phyloP scores from a whole-genome alignment of 345 rosid genomes.

The Isatis tinctoria region DNA sequence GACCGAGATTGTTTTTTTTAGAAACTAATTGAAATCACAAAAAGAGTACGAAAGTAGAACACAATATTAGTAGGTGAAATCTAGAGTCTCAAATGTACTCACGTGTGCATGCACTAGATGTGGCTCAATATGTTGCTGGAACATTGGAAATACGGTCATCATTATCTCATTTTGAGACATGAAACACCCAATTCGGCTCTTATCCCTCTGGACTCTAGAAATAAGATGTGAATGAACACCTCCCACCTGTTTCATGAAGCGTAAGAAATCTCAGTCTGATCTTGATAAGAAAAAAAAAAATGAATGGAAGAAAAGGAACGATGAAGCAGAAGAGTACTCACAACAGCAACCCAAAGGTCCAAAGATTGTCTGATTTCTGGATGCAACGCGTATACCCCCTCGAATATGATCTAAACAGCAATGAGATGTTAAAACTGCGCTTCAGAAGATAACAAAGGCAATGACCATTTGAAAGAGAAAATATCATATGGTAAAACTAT shows the following conservation, averaged over 20 bases:
- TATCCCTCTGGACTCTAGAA: conserved; percentile 98
- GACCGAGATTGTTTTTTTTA: neutral
- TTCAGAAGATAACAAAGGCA: neutral
- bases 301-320: conserved; percentile 5
- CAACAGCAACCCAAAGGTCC: conserved; percentile 99
- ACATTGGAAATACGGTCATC: conserved; percentile 98
- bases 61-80: conserved; percentile 1
- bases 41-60: neutral
- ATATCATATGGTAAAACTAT: neutral
- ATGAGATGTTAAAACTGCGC: conserved; percentile 15
- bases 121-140: conserved; percentile 96
- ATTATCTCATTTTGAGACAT: conserved; percentile 97
- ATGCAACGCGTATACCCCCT: conserved; percentile 96
- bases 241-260: conserved; percentile 70
- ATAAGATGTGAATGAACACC: conserved; percentile 99
- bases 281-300: conserved; percentile 19
- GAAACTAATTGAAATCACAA: neutral
- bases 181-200: conserved; percentile 81
- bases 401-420: conserved; percentile 73
- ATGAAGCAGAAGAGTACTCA: conserved; percentile 43
- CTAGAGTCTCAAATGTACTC: conserved; percentile 37
- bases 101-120: conserved; percentile 99
- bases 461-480: neutral
- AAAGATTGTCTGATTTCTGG: conserved; percentile 88
- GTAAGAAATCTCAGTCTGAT: conserved; percentile 12